Evolutionary conservation across 441 rosid species (phyloP).

Genomic region (Populus trichocarpa): DNA sequence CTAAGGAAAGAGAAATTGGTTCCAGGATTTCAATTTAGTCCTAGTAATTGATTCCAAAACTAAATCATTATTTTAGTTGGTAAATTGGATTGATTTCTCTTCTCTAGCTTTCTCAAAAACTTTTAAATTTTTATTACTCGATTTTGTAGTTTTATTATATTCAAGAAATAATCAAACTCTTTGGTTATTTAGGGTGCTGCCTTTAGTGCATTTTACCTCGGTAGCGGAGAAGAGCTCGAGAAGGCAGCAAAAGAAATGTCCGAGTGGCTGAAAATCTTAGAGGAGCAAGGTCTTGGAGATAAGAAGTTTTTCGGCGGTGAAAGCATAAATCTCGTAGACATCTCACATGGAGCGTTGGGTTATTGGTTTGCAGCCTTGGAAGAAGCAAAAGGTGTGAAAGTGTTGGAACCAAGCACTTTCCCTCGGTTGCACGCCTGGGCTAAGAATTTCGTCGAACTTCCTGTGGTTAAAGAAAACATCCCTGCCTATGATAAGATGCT

Average conservation of each 20-base stretch:
- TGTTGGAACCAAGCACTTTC: slow-evolving; percentile 11
- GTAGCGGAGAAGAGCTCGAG: slow-evolving; percentile 7
- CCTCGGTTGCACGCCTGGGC: slow-evolving; percentile 18
- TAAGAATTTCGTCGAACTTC: slow-evolving; percentile 13
- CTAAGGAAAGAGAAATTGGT: too few relatives aligned
- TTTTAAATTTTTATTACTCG: too few relatives aligned
- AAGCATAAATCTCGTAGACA: slow-evolving; percentile 13
- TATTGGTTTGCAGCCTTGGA: slow-evolving; percentile 11
- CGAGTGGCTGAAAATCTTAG: slow-evolving; percentile 12
- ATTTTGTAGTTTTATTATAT: too few relatives aligned
- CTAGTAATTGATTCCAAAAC: too few relatives aligned
- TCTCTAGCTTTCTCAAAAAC: too few relatives aligned
- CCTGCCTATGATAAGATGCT: slow-evolving; percentile 10
- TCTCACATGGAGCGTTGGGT: not conserved
- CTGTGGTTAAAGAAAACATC: slow-evolving; percentile 13
- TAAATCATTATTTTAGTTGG: too few relatives aligned
- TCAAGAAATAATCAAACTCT: not conserved
- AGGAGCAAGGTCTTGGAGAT: slow-evolving; percentile 19
- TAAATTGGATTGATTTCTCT: too few relatives aligned
- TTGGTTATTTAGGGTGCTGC: not conserved
- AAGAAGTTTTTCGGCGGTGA: slow-evolving; percentile 26
- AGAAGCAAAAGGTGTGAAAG: not conserved
- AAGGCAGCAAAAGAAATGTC: not conserved
- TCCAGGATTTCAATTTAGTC: too few relatives aligned
- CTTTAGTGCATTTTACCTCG: not conserved